Percentiles rank a stretch among this genome's conserved stretches.
phyloP scores from a whole-genome alignment of 2,329 filamentous ascomycete genomes.

The Aureobasidium sp. region DNA sequence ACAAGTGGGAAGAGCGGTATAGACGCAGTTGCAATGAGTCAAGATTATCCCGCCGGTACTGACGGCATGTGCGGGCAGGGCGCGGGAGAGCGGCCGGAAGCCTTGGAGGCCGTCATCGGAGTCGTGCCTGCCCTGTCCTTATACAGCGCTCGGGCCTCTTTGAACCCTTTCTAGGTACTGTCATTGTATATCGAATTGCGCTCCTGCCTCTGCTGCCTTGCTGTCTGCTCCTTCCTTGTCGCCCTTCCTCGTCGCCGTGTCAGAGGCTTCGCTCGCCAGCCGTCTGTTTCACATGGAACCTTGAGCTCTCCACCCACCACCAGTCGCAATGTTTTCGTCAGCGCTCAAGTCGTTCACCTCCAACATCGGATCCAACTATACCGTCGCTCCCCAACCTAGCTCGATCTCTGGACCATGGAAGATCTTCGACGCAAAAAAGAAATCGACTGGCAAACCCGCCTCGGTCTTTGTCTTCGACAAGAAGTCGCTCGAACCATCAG shows the following conservation, averaged over 20 bases:
- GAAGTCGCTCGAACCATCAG: slow-evolving; percentile 65
- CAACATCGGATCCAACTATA: slow-evolving; percentile 89
- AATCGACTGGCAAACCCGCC: slow-evolving; percentile 78
- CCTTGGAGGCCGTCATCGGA: neutral
- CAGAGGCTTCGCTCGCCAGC: neutral
- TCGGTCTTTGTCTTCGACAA: slow-evolving; percentile 93
- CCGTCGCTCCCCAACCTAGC: slow-evolving; percentile 64
- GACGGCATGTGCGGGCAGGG: neutral
- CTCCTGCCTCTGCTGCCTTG: neutral
- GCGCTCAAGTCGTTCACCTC: slow-evolving; percentile 89
- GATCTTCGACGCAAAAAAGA: slow-evolving; percentile 96
- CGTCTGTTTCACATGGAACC: neutral
- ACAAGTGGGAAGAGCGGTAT: neutral
- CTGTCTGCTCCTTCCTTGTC: neutral
- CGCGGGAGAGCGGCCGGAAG: neutral
- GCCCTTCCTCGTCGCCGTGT: neutral
- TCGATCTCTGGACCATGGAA: slow-evolving; percentile 88
- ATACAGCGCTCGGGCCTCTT: slow-evolving; percentile 2
- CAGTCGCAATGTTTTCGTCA: slow-evolving; percentile 73
- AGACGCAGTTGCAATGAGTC: neutral
- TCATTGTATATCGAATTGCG: neutral
- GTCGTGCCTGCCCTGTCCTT: neutral
- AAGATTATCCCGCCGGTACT: neutral
- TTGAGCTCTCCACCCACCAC: neutral
- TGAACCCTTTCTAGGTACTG: neutral